Percentiles rank a stretch among this genome's conserved stretches.
Conservation (phyloP, 148 eudicot species). For the Euryodendron excelsum region DNA sequence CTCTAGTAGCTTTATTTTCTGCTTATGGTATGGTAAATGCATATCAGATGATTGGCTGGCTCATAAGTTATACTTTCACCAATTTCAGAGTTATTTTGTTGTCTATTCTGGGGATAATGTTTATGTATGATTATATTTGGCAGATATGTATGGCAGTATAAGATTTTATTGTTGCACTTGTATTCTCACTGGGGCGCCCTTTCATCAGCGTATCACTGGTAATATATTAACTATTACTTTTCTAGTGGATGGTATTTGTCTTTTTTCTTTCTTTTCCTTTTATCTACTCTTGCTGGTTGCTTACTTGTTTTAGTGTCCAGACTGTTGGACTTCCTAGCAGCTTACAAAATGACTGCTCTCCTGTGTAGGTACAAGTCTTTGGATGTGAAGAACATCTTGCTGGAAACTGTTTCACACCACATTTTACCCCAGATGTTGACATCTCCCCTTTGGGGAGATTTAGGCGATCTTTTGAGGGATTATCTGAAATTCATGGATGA, state of each 20-base stretch:
- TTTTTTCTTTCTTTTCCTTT: not conserved
- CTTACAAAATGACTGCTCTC: not conserved
- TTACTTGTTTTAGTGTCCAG: not conserved
- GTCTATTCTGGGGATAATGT: constrained; percentile 4
- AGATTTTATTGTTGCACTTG: constrained; percentile 69
- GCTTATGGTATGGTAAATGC: not conserved
- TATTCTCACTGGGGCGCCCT: constrained; percentile 80
- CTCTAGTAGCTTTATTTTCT: not conserved
- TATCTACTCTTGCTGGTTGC: not conserved
- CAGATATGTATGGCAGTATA: constrained; percentile 85
- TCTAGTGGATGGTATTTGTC: no score
- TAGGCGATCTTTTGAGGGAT: constrained; percentile 58
- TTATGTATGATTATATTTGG: constrained; percentile 17
- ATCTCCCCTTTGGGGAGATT: constrained; percentile 76
- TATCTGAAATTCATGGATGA: constrained; percentile 93
- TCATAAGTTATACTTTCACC: not conserved
- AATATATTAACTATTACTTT: constrained; percentile 18
- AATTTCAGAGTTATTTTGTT: constrained; percentile 11
- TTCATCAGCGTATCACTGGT: constrained; percentile 85
- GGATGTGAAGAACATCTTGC: constrained; percentile 89
- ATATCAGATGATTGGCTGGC: not conserved
- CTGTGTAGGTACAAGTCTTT: constrained; percentile 68
- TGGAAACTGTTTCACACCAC: constrained; percentile 81
- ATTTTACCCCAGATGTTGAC: constrained; percentile 79
- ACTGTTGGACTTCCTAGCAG: not conserved